These are phyloP conservation scores for Iris macrosiphon DNA, from an alignment of 106 monocot genomes.

Conservation along the genomic window DNA sequence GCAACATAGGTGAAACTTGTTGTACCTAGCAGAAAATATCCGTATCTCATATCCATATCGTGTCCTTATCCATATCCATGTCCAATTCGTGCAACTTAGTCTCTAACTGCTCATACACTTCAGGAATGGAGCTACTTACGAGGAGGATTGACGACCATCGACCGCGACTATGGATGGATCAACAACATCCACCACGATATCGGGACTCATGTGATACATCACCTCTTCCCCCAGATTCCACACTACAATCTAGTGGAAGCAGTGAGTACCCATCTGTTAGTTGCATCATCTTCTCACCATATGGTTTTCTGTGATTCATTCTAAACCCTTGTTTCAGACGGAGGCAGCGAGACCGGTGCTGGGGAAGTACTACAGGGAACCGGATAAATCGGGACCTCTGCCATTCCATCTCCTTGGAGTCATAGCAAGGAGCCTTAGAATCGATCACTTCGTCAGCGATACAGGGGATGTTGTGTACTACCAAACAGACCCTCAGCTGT, in stretches of 20 bases:
- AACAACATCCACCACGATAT: conserved; percentile 88
- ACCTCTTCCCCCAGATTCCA: conserved; percentile 83
- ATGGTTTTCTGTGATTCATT: not conserved
- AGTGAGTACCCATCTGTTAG: conserved; percentile 27
- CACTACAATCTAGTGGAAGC: conserved; percentile 76
- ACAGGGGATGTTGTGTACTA: conserved; percentile 70
- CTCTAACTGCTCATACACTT: not conserved
- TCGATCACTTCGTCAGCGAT: conserved; percentile 72
- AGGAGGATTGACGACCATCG: conserved; percentile 63
- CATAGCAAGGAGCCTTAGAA: conserved; percentile 45
- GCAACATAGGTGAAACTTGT: no score
- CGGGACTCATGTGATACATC: conserved; percentile 87
- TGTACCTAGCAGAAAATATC: no score
- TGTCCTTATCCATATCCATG: no score
- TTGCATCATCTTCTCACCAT: not conserved
- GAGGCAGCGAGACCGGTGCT: conserved; percentile 55
- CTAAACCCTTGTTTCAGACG: conserved; percentile 30
- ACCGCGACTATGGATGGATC: conserved; percentile 74
- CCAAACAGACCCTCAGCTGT: conserved; percentile 41
- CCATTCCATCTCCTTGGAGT: conserved; percentile 54
- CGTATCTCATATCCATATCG: no score
- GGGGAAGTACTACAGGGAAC: conserved; percentile 73
- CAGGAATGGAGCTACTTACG: conserved; percentile 83
- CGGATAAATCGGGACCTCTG: conserved; percentile 57
- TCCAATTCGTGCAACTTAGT: no score